Conservation (phyloP, 352 stramenopile genomes). For the Lagenidium giganteum region DNA sequence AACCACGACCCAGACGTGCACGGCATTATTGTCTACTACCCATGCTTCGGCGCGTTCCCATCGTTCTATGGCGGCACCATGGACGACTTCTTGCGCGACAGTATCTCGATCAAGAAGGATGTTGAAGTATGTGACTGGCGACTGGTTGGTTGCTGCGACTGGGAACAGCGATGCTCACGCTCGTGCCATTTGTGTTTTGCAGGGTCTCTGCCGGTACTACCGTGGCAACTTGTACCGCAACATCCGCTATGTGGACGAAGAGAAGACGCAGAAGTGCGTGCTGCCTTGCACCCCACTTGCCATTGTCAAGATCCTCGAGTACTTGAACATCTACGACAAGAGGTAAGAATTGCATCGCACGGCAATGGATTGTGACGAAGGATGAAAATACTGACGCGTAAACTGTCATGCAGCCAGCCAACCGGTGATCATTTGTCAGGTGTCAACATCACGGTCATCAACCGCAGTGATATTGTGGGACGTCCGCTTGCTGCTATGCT, state of each 20-base stretch:
- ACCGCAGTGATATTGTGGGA: slow-evolving; percentile 96
- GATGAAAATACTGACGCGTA: too few relatives aligned
- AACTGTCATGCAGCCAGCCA: slow-evolving; percentile 24
- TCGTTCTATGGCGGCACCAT: slow-evolving; percentile 95
- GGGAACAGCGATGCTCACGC: too few relatives aligned
- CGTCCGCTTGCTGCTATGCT: slow-evolving; percentile 94
- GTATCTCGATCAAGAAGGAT: slow-evolving; percentile 95
- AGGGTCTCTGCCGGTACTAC: slow-evolving; percentile 93
- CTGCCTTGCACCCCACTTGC: slow-evolving; percentile 96
- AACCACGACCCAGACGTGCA: slow-evolving; percentile 94
- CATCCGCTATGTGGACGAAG: slow-evolving; percentile 92
- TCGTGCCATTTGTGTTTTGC: too few relatives aligned
- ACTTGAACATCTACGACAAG: slow-evolving; percentile 86
- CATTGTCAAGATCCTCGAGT: slow-evolving; percentile 94
- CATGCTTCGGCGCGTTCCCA: slow-evolving; percentile 95
- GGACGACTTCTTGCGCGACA: slow-evolving; percentile 97
- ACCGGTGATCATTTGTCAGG: slow-evolving; percentile 66
- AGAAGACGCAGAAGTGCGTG: slow-evolving; percentile 92
- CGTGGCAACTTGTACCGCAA: slow-evolving; percentile 97
- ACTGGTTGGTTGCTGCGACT: not conserved
- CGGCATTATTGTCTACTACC: slow-evolving; percentile 99
- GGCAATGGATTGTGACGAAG: too few relatives aligned
- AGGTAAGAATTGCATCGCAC: slow-evolving; percentile 11
- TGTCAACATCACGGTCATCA: slow-evolving; percentile 94
- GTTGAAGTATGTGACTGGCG: slow-evolving; percentile 58